Evolutionary conservation across 2,329 filamentous ascomycete species (phyloP), one percentile per base, ranked within the genome.

Genomic region (Niveomyces coronatus): DNA sequence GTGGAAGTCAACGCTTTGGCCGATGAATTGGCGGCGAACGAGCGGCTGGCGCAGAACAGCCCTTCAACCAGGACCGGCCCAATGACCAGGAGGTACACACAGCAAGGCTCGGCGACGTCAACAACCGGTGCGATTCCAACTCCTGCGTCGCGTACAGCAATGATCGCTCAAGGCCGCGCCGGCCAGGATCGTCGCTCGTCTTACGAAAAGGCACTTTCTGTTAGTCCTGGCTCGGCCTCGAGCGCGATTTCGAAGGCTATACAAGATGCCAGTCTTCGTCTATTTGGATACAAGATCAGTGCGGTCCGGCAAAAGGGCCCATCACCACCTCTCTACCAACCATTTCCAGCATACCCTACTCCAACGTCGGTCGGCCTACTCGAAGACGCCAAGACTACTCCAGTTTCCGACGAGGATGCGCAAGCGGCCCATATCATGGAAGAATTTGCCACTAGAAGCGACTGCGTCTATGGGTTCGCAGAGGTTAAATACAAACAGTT

Each of bases 401-500:
- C 72, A 3, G 63, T 77, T 15, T 54, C 49, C 14, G 87, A 95
- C 46, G 88, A 95, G 53, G 91, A 96, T 54, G 68, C 72, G 13
- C 76, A 75, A 46, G 79, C 84, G 28, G 78, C 89, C 3, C 82
- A 87, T 52, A 73, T 76, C 31, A 87, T 96, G 41, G 89, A 98
- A 57, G 88, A 96, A 50, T 82, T 85, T 46, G 91, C 91, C 2
- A 91, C 87, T 22, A 74, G 88, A 27, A 95, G 88, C 54, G 88
- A 98, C 57, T 91, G 95, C 31, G 88, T 98, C 3, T 98, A 88
- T 56, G 88, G 89, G 3, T 96, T 98, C 60, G 91, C 91, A 5
- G 89, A 98, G 62, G 89, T 98, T 54, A 98, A 98, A 61, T 95
- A 93, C 62, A 91, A 93, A 60, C 91, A 98, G 59, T 72, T 98